A percentile compares a stretch with the other conserved stretches of the same genome.
phyloP scores from a whole-genome alignment of 176 grass and related monocot genomes.

The Zizania latifolia region DNA sequence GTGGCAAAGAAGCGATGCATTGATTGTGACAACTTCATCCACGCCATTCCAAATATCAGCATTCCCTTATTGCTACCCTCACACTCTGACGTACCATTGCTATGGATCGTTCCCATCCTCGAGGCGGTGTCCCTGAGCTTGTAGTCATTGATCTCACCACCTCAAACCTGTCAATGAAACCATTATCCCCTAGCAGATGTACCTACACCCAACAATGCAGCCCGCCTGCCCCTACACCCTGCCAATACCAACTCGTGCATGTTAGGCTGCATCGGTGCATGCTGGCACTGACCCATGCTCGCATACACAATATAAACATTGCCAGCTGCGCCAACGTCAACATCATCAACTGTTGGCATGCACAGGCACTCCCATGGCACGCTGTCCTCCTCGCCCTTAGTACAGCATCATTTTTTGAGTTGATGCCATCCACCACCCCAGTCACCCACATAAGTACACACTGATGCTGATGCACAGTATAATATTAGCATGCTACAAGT shows the following conservation, averaged over 20 bases:
- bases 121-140: background rate
- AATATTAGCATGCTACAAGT: background rate
- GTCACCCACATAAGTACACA: background rate
- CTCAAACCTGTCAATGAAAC: background rate
- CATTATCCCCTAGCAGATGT: background rate
- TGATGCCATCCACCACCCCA: background rate
- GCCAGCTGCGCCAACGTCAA: background rate
- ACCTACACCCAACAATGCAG: background rate
- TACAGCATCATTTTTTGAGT: background rate
- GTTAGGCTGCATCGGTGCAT: background rate
- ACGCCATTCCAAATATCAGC: too few relatives aligned
- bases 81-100: background rate
- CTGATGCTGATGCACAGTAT: background rate
- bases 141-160: background rate
- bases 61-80: too few relatives aligned
- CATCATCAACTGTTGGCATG: background rate
- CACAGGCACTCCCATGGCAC: background rate
- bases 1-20: too few relatives aligned
- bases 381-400: background rate
- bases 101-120: background rate
- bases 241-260: background rate
- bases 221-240: background rate
- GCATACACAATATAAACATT: background rate
- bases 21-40: too few relatives aligned
- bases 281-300: background rate